Percentiles rank a stretch among this genome's conserved stretches.
Evolutionary conservation across 2,329 filamentous ascomycete species (phyloP).

Genomic region (Ceratocystis ficicola): DNA sequence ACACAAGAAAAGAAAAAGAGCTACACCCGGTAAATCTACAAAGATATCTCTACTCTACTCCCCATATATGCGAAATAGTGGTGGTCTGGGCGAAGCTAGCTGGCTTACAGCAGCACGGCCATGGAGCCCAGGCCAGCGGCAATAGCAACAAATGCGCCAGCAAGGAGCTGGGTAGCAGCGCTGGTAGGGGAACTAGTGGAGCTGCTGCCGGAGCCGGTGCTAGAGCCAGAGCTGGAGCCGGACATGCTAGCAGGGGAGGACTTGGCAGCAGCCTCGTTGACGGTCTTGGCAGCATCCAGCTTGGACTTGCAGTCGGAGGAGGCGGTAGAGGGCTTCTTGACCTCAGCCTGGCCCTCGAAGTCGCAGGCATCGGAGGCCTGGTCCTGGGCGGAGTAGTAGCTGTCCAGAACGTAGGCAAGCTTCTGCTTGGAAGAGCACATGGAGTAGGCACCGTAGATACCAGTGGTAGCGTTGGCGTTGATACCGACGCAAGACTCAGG

Average conservation of each 20-base stretch:
- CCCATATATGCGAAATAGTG: conserved; percentile 7
- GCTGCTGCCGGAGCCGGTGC: not conserved
- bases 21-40: conserved; percentile 10
- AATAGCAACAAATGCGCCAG: conserved; percentile 13
- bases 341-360: conserved; percentile 55
- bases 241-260: conserved; percentile 19
- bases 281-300: conserved; percentile 50
- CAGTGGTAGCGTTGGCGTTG: conserved; percentile 51
- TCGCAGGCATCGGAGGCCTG: conserved; percentile 49
- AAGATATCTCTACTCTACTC: not conserved
- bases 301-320: conserved; percentile 45
- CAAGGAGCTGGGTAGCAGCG: conserved; percentile 9
- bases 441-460: conserved; percentile 63
- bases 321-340: conserved; percentile 37
- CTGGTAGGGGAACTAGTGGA: not conserved
- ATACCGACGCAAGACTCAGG: conserved; percentile 54
- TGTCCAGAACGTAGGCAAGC: conserved; percentile 61
- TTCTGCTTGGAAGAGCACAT: conserved; percentile 62
- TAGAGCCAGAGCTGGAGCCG: conserved; percentile 8
- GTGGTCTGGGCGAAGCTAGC: not conserved
- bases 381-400: conserved; percentile 53
- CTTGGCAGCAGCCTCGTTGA: conserved; percentile 36
- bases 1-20: conserved; percentile 9
- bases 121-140: conserved; percentile 14
- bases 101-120: conserved; percentile 15